Percentiles rank a stretch among this genome's conserved stretches.
phyloP scores from a whole-genome alignment of 768 basidiomycete species.

The Harrya chromipes region DNA sequence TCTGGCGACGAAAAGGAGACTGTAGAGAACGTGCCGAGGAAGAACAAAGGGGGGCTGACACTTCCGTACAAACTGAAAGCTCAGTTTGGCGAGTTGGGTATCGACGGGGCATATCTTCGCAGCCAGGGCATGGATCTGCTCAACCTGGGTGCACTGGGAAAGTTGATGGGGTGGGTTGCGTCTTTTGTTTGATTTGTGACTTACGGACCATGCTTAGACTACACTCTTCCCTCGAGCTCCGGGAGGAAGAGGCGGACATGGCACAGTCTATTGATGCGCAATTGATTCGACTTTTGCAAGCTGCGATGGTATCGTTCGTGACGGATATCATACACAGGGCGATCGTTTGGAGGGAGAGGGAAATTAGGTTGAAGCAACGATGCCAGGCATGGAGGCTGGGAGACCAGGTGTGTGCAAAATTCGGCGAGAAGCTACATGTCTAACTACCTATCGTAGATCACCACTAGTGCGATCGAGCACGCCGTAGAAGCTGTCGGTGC shows the following conservation, averaged over 20 bases:
- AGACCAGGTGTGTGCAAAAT: conserved; percentile 36
- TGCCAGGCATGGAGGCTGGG: conserved; percentile 58
- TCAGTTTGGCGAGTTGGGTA: conserved; percentile 40
- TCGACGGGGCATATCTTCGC: conserved; percentile 43
- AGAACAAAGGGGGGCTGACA: conserved; percentile 37
- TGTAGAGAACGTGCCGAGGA: conserved; percentile 12
- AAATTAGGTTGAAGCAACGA: conserved; percentile 51
- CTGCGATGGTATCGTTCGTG: conserved; percentile 48
- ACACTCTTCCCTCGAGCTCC: conserved; percentile 28
- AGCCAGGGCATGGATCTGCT: conserved; percentile 43
- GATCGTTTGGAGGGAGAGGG: conserved; percentile 57
- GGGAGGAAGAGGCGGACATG: conserved; percentile 17
- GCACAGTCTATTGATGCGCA: conserved; percentile 45
- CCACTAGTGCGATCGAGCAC: conserved; percentile 42
- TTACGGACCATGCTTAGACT: conserved; percentile 18
- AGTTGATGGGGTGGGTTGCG: conserved; percentile 40
- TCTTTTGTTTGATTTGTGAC: conserved; percentile 13
- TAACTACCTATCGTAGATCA: conserved; percentile 36
- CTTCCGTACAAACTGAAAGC: conserved; percentile 44
- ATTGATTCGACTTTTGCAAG: conserved; percentile 45
- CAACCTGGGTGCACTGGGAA: conserved; percentile 34
- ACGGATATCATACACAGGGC: conserved; percentile 48
- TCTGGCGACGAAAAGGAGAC: conserved; percentile 8
- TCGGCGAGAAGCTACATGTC: neutral
- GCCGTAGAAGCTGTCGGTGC: conserved; percentile 49